Percentiles rank a stretch among this genome's conserved stretches.
These are phyloP conservation scores for Botryosphaeria dothidea DNA, from an alignment of 2,329 filamentous ascomycete genomes.

Conservation along the genomic window DNA sequence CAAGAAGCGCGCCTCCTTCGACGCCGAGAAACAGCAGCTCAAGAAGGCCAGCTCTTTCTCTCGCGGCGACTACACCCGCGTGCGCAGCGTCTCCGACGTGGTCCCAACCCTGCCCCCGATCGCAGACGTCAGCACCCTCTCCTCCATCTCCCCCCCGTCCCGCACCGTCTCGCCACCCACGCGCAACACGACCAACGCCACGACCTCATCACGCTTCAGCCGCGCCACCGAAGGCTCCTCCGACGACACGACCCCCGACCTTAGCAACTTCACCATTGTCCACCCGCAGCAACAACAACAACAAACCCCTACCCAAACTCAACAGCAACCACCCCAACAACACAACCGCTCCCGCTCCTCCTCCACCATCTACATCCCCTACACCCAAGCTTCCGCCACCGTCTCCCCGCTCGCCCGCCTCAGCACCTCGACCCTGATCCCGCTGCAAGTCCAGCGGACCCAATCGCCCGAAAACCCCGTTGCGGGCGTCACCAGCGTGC, in stretches of 20 bases:
- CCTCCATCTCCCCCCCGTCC: background rate
- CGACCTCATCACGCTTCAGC: background rate
- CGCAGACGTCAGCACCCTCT: background rate
- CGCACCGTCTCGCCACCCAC: background rate
- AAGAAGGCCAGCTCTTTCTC: background rate
- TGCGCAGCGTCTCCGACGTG: constrained; percentile 1
- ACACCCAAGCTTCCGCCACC: background rate
- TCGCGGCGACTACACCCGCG: background rate
- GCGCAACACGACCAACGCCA: background rate
- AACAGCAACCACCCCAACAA: background rate
- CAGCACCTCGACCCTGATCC: constrained; percentile 11
- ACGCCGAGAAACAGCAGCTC: constrained; percentile 1
- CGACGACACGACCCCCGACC: background rate
- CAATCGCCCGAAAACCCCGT: constrained; percentile 6
- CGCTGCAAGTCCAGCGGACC: constrained; percentile 12
- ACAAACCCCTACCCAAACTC: background rate
- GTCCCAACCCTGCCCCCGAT: background rate
- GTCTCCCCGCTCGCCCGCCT: constrained; percentile 8
- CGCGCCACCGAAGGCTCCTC: background rate
- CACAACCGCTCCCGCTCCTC: background rate
- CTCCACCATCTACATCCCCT: constrained; percentile 9
- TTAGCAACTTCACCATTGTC: constrained; percentile 6
- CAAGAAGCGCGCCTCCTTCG: background rate
- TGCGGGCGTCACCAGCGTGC: constrained; percentile 1
- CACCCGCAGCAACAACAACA: background rate